These are phyloP conservation scores for Diaporthe amygdali DNA, from an alignment of 2,329 filamentous ascomycete genomes.

Conservation along the genomic window DNA sequence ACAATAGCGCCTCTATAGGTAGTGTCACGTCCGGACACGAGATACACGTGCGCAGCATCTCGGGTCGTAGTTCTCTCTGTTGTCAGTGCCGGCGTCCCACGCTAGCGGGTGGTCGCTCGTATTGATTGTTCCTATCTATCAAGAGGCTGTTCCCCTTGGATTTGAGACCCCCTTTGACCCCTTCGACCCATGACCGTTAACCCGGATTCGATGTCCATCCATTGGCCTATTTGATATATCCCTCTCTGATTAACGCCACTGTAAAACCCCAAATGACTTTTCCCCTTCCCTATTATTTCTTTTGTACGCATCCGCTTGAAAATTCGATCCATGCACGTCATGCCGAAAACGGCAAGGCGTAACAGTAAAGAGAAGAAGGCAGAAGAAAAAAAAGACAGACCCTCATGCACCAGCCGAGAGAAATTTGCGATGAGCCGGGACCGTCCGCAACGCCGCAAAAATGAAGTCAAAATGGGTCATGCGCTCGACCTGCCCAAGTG, in stretches of 20 bases:
- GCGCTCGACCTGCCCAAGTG: background rate
- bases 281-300: conserved; percentile 5
- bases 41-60: background rate
- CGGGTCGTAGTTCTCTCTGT: background rate
- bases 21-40: background rate
- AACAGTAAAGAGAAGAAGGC: background rate
- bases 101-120: background rate
- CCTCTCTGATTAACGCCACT: conserved; percentile 21
- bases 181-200: too few species aligned
- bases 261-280: conserved; percentile 3
- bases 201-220: background rate
- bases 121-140: conserved; percentile 7
- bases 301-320: conserved; percentile 3
- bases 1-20: too few species aligned
- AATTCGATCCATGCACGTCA: background rate
- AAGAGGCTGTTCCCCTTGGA: background rate
- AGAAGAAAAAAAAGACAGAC: too few species aligned
- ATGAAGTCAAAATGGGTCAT: background rate
- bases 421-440: background rate
- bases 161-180: background rate
- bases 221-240: conserved; percentile 14
- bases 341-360: background rate
- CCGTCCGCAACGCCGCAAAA: conserved; percentile 7
- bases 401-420: background rate
- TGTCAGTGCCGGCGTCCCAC: background rate